Percentiles rank a stretch among this genome's conserved stretches.
These are phyloP conservation scores for Saccharomyces pastorianus DNA, from an alignment of 1,139 yeast genomes.

Conservation along the genomic window DNA sequence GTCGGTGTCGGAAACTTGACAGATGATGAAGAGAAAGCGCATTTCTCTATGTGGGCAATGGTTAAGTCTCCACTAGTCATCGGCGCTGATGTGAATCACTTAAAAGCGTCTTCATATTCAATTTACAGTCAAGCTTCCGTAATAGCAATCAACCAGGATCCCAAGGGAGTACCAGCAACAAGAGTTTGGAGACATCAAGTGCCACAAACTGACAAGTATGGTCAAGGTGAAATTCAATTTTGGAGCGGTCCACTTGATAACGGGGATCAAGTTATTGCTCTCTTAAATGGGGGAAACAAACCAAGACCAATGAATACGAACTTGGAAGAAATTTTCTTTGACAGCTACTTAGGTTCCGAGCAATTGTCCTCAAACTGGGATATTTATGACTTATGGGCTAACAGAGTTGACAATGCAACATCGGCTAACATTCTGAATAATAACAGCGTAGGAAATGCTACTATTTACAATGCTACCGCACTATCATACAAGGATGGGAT, in stretches of 20 bases:
- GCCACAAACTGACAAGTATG: slow-evolving; percentile 14
- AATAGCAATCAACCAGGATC: slow-evolving; percentile 28
- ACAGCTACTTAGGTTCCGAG: slow-evolving; percentile 10
- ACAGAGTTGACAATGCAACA: slow-evolving; percentile 4
- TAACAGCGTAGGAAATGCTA: not conserved
- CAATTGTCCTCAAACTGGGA: slow-evolving; percentile 13
- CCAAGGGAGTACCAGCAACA: slow-evolving; percentile 17
- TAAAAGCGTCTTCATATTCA: slow-evolving; percentile 17
- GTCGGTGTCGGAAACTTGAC: slow-evolving; percentile 31
- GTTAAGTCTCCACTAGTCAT: slow-evolving; percentile 29
- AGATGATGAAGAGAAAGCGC: slow-evolving; percentile 26
- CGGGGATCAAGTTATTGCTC: slow-evolving; percentile 14
- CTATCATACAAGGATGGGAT: not conserved
- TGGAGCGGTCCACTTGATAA: slow-evolving; percentile 19
- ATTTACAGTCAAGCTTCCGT: slow-evolving; percentile 24
- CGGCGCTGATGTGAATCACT: slow-evolving; percentile 25
- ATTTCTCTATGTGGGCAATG: slow-evolving; percentile 30
- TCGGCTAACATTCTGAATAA: not conserved
- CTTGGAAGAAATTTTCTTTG: slow-evolving; percentile 22
- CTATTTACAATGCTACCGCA: no score
- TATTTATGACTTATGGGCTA: slow-evolving; percentile 19
- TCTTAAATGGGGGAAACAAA: slow-evolving; percentile 16
- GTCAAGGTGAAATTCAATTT: slow-evolving; percentile 18
- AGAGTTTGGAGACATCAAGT: slow-evolving; percentile 18
- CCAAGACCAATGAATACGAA: slow-evolving; percentile 11